Base-by-base conservation (phyloP, 306 rosid species). In the Acacia acuminata region DNA sequence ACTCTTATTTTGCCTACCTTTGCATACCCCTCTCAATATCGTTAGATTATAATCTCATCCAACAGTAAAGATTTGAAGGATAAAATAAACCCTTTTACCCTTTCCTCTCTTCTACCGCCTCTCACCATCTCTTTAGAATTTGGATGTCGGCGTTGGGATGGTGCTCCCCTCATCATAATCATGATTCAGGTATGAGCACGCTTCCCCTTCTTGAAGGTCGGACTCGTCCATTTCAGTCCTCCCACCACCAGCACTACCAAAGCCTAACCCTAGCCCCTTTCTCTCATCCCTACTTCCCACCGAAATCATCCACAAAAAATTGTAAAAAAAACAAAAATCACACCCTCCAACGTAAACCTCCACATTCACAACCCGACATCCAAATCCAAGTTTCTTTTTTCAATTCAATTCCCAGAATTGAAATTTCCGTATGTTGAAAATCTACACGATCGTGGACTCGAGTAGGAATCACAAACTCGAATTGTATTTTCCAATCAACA, bases 201-300 rank as follows among this genome's bases (percentile, higher is more conserved):
- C 94, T 75, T 93, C 97, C 72, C 97, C 97, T 82, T 91, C 94
- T 88, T 93, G 93, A 83, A 93, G 97, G 83, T 93, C 97, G 25
- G 90, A 76, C 84, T 90, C 94, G 60, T 88, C 97, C 94, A 90
- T 93, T 36, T 65, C 92, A 71, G 79, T 55, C 81, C 86, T 63
- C 43, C 78, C 84, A 83, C 88, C 87, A 71, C 82, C 82, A 42
- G 68, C 77, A 38, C 69, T 48, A 16, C 69, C 70, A 80, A 84
- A 84, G 77, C 85, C 86, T 64, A 88, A 61, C 75, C 83, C 92
- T 86, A 80, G 61, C 77, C 80, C 91, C 89, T 86, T 84, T 82
- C 92, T 88, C 85, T 82, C 94, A 92, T 93, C 94, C 85, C 93
- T 84, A 71, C 48, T 66, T 71, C 88, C 88, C 76, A 88, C 89